phyloP scores from a whole-genome alignment of 352 stramenopile species.

The Phytophthora palmivora region DNA sequence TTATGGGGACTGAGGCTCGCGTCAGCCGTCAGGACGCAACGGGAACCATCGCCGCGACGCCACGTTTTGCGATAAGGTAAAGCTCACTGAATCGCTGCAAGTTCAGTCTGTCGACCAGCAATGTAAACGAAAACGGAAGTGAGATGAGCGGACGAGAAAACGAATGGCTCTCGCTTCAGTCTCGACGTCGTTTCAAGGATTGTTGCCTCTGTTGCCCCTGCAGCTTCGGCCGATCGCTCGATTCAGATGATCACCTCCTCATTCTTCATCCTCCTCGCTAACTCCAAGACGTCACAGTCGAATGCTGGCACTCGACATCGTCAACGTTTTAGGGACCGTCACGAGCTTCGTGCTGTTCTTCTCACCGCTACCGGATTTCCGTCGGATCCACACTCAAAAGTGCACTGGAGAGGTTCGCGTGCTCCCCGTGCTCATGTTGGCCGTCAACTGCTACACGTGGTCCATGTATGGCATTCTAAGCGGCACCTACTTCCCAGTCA shows the following conservation, averaged over 20 bases:
- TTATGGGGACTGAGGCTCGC: too few species aligned
- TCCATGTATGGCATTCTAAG: constrained; percentile 37
- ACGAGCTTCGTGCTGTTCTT: constrained; percentile 37
- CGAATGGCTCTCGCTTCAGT: constrained; percentile 22
- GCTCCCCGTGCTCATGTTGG: constrained; percentile 37
- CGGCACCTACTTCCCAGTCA: constrained; percentile 36
- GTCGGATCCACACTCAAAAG: constrained; percentile 38
- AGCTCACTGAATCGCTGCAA: neutral
- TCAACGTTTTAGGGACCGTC: constrained; percentile 32
- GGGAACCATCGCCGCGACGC: neutral
- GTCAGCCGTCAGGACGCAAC: too few species aligned
- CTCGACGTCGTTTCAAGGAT: neutral
- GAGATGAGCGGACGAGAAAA: constrained; percentile 26
- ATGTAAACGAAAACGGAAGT: constrained; percentile 38
- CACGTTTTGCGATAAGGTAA: constrained; percentile 21
- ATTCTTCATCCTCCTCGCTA: constrained; percentile 11
- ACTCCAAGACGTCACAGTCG: neutral
- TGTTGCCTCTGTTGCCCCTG: too few species aligned
- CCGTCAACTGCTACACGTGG: constrained; percentile 46
- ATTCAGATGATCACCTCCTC: constrained; percentile 6
- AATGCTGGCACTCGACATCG: constrained; percentile 29
- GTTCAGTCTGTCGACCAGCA: constrained; percentile 17
- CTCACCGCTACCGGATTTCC: constrained; percentile 38
- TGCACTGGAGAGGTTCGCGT: constrained; percentile 37
- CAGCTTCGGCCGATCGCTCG: neutral